phyloP scores from a whole-genome alignment of 306 rosid species.

The Glycine latifolia region DNA sequence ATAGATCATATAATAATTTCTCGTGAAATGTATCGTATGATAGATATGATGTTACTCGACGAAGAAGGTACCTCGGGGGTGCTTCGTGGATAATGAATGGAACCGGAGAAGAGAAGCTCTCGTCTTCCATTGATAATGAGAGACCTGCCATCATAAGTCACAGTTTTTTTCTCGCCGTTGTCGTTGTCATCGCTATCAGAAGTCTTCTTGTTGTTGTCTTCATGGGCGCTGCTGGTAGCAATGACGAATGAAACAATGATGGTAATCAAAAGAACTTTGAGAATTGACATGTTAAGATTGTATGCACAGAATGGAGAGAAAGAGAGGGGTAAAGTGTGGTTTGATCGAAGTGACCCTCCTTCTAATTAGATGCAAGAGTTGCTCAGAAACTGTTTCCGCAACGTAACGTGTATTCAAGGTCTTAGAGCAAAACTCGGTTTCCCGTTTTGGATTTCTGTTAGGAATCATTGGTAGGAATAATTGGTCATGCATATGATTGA shows the following conservation, averaged over 20 bases:
- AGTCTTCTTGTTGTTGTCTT: too few species aligned
- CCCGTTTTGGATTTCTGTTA: constrained; percentile 33
- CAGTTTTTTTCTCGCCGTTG: background rate
- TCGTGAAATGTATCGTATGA: too few species aligned
- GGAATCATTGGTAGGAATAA: constrained; percentile 41
- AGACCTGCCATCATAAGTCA: constrained; percentile 55
- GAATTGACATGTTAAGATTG: background rate
- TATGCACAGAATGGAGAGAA: too few species aligned
- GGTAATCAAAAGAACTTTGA: constrained; percentile 35
- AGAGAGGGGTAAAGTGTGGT: background rate
- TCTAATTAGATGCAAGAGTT: too few species aligned
- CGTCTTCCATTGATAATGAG: constrained; percentile 61
- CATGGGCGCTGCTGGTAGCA: background rate
- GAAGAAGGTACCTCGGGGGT: constrained; percentile 64
- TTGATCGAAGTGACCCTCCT: too few species aligned
- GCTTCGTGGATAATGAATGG: constrained; percentile 87
- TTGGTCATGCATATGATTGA: too few species aligned
- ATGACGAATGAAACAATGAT: background rate
- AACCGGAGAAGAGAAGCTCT: constrained; percentile 81
- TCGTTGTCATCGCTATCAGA: too few species aligned
- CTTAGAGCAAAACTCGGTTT: constrained; percentile 43
- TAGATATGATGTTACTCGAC: constrained; percentile 24
- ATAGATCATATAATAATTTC: too few species aligned
- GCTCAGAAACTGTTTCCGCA: constrained; percentile 13
- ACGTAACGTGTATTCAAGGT: background rate